These are phyloP conservation scores for Arabis alpina DNA, from an alignment of 345 rosid genomes.

Conservation along the genomic window DNA sequence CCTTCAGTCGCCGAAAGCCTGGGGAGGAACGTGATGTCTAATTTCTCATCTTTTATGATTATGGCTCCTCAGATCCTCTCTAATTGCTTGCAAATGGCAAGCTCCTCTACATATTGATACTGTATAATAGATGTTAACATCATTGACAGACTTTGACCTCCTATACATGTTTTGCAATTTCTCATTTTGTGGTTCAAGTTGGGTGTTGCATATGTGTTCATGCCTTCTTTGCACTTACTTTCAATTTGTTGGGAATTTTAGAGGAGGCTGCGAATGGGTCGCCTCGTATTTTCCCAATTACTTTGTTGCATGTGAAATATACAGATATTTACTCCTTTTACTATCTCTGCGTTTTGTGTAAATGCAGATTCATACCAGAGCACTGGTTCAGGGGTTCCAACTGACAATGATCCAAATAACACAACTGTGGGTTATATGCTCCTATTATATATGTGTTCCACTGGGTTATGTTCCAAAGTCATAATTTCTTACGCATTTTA, in stretches of 20 bases:
- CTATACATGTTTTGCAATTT: slow-evolving; percentile 3
- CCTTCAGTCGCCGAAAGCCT: slow-evolving; percentile 1
- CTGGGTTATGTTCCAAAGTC: neutral
- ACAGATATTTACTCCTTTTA: slow-evolving; percentile 8
- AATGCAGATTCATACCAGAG: slow-evolving; percentile 84
- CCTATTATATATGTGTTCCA: slow-evolving; percentile 17
- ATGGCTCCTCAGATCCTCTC: neutral
- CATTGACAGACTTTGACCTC: neutral
- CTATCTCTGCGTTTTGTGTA: neutral
- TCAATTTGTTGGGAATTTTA: slow-evolving; percentile 9
- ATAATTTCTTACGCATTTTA: slow-evolving; percentile 18
- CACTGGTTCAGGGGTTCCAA: slow-evolving; percentile 54
- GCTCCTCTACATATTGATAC: neutral
- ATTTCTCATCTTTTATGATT: slow-evolving; percentile 22
- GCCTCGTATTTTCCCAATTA: neutral
- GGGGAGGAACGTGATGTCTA: neutral
- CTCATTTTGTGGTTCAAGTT: neutral
- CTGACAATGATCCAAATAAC: slow-evolving; percentile 82
- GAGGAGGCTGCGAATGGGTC: neutral
- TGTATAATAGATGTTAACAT: neutral
- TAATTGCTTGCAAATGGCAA: neutral
- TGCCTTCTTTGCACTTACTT: neutral
- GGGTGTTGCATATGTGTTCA: neutral
- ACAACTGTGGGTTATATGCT: slow-evolving; percentile 72
- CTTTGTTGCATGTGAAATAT: slow-evolving; percentile 3